Percentiles rank a stretch among this genome's conserved stretches.
Conservation (phyloP, 768 basidiomycete species). For the Thelephora ganbajun region DNA sequence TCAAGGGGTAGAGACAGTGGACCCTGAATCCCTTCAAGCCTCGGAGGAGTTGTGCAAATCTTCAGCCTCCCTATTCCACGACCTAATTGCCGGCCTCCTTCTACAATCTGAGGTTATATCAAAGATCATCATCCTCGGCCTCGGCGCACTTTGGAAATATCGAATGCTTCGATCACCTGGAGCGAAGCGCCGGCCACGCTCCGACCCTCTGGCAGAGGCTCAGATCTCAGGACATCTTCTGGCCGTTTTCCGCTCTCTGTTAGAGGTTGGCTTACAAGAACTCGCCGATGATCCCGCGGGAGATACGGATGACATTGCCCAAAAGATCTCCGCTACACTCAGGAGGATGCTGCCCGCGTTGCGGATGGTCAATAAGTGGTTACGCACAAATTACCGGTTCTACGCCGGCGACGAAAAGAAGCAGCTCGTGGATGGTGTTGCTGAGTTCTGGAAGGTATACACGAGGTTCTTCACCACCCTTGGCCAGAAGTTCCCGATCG, state of each 20-base stretch:
- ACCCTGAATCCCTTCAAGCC: neutral
- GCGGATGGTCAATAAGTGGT: constrained; percentile 83
- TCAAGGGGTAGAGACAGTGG: too few species aligned
- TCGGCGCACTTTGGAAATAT: constrained; percentile 78
- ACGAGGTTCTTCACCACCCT: constrained; percentile 51
- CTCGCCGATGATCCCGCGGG: constrained; percentile 43
- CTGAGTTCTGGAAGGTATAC: constrained; percentile 64
- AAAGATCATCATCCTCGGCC: constrained; percentile 55
- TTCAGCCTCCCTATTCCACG: constrained; percentile 34
- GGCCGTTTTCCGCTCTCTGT: constrained; percentile 43
- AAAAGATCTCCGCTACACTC: constrained; percentile 75
- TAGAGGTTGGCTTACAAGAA: constrained; percentile 52
- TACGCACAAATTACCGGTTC: constrained; percentile 62
- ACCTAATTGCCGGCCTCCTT: constrained; percentile 50
- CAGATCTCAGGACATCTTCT: constrained; percentile 57
- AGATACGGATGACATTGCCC: constrained; percentile 50
- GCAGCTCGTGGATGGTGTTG: constrained; percentile 14
- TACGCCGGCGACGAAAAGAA: constrained; percentile 28
- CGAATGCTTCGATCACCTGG: constrained; percentile 50
- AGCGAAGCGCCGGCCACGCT: constrained; percentile 6
- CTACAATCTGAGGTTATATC: constrained; percentile 67
- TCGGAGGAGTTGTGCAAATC: neutral
- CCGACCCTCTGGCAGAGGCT: constrained; percentile 32
- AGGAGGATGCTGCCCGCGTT: constrained; percentile 78
- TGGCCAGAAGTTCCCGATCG: constrained; percentile 50